Conservation (phyloP, 148 eudicot genomes). For the Spergularia marina region DNA sequence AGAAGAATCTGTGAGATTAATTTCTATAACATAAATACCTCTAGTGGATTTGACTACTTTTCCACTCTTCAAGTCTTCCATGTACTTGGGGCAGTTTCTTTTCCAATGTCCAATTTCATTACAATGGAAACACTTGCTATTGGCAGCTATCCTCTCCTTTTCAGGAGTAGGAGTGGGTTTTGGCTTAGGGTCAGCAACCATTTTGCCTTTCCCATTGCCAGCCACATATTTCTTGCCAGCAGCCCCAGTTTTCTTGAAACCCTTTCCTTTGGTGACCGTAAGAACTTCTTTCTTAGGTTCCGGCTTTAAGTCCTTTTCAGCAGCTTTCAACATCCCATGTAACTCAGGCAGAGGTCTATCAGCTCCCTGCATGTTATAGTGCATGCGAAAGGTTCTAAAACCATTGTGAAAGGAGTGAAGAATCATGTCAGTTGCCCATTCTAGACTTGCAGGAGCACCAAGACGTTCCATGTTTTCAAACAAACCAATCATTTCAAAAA, state of each 20-base stretch:
- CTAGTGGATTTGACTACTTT: too few species aligned
- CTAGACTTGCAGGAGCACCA: too few species aligned
- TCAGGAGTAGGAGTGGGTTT: neutral
- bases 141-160: neutral
- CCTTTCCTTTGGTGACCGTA: neutral
- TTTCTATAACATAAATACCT: too few species aligned
- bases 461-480: too few species aligned
- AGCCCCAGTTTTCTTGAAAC: neutral
- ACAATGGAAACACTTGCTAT: neutral
- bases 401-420: neutral
- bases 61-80: too few species aligned
- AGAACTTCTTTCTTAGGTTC: neutral
- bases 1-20: too few species aligned
- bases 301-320: neutral
- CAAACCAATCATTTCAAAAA: too few species aligned
- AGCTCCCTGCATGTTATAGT: neutral
- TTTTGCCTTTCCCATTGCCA: neutral
- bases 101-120: constrained; percentile 1
- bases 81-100: neutral
- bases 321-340: neutral
- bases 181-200: neutral
- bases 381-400: neutral
- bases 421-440: too few species aligned
- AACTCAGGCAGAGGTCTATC: neutral
- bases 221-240: neutral